Conservation (phyloP, 2,329 filamentous ascomycete genomes). For the Penicillium janthinellum region DNA sequence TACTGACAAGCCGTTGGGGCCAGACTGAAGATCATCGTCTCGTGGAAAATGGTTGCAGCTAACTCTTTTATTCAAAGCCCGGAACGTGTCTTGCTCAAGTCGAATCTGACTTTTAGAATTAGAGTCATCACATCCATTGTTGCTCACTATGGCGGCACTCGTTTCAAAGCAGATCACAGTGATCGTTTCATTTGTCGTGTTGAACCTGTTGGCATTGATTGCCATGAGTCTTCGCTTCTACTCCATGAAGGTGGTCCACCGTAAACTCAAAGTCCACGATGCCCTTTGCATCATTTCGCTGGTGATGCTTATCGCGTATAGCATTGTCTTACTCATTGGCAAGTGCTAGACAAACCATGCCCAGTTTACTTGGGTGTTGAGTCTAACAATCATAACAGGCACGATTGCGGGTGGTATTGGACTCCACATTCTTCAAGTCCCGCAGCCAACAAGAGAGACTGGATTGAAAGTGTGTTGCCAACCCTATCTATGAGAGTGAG, state of each 20-base stretch:
- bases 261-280: background rate
- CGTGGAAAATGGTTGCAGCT: background rate
- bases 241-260: background rate
- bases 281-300: background rate
- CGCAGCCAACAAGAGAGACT: background rate
- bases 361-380: background rate
- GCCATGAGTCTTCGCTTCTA: slow-evolving; percentile 1
- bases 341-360: background rate
- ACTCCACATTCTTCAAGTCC: background rate
- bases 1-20: background rate
- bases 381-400: background rate
- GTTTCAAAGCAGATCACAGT: background rate
- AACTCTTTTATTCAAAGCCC: background rate
- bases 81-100: background rate
- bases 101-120: background rate
- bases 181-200: background rate
- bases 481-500: background rate
- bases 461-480: background rate
- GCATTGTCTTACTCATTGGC: background rate
- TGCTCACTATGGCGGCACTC: background rate
- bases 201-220: background rate
- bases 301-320: background rate
- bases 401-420: background rate
- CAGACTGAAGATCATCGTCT: background rate
- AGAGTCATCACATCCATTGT: background rate